Evolutionary conservation across 2,329 filamentous ascomycete species (phyloP).

Genomic region (Blastomyces percursus): DNA sequence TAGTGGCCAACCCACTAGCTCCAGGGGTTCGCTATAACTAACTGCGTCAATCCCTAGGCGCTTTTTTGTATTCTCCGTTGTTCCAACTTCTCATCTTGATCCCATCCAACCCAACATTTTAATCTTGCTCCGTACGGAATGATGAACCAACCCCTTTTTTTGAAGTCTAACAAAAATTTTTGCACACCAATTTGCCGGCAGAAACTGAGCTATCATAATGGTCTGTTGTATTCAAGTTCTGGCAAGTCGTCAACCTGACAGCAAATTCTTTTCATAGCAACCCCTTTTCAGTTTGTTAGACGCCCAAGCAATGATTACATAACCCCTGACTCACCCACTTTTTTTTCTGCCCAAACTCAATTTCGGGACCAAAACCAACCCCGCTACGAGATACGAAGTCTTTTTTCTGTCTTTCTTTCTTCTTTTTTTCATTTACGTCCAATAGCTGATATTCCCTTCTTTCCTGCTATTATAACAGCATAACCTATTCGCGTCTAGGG

Average conservation of each 20-base stretch:
- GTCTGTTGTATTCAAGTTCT: neutral
- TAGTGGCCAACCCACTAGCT: too few relatives aligned
- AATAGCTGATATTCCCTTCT: neutral
- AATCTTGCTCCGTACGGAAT: too few relatives aligned
- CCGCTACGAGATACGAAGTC: neutral
- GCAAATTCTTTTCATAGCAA: neutral
- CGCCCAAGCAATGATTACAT: neutral
- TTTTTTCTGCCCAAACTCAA: neutral
- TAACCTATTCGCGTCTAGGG: neutral
- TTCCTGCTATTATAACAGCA: neutral
- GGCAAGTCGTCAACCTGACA: too few relatives aligned
- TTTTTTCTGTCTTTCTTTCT: neutral
- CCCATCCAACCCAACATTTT: neutral
- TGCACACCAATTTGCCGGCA: neutral
- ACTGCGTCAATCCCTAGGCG: too few relatives aligned
- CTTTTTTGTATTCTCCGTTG: neutral
- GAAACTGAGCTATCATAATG: neutral
- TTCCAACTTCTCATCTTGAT: neutral
- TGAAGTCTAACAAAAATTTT: neutral
- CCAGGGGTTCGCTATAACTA: too few relatives aligned
- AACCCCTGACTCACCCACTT: neutral
- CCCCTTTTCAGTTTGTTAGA: too few relatives aligned
- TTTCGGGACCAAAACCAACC: neutral
- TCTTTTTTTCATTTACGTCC: too few relatives aligned
- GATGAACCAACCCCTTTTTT: neutral